Conservation (phyloP, 495 filamentous ascomycete species). For the Annulohypoxylon moriforme region DNA sequence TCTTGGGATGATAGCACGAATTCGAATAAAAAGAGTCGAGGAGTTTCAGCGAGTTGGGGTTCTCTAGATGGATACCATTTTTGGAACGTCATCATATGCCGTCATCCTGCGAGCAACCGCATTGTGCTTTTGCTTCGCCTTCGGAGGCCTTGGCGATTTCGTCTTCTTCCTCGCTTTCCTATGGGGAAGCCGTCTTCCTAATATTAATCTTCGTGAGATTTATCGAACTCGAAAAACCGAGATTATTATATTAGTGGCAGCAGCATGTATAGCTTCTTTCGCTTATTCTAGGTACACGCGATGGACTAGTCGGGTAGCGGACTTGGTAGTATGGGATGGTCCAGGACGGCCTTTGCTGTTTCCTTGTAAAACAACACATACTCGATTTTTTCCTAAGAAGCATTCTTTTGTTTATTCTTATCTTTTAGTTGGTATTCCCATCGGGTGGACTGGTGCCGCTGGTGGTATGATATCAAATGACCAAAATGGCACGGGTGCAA, state of each 20-base stretch:
- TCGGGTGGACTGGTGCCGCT: conserved; percentile 66
- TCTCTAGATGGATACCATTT: conserved; percentile 5
- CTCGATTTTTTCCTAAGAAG: conserved; percentile 69
- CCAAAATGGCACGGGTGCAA: conserved; percentile 40
- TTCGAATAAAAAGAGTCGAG: neutral
- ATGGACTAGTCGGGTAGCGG: conserved; percentile 11
- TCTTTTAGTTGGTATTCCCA: conserved; percentile 72
- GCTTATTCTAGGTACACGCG: conserved; percentile 13
- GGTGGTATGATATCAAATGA: conserved; percentile 65
- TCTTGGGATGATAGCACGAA: neutral
- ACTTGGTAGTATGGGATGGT: conserved; percentile 23
- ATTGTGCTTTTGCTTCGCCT: conserved; percentile 24
- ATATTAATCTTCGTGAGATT: neutral
- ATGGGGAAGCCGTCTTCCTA: neutral
- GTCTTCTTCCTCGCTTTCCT: conserved; percentile 24
- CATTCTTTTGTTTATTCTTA: conserved; percentile 75
- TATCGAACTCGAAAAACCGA: neutral
- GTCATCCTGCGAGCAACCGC: conserved; percentile 26
- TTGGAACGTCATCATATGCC: conserved; percentile 15
- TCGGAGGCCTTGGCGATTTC: conserved; percentile 28
- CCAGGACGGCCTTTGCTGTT: conserved; percentile 61
- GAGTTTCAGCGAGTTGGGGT: neutral
- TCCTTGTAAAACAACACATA: conserved; percentile 70
- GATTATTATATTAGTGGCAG: neutral
- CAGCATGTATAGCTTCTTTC: conserved; percentile 6